phyloP scores from a whole-genome alignment of 768 basidiomycete species.

The Leccinum fibrillosum region DNA sequence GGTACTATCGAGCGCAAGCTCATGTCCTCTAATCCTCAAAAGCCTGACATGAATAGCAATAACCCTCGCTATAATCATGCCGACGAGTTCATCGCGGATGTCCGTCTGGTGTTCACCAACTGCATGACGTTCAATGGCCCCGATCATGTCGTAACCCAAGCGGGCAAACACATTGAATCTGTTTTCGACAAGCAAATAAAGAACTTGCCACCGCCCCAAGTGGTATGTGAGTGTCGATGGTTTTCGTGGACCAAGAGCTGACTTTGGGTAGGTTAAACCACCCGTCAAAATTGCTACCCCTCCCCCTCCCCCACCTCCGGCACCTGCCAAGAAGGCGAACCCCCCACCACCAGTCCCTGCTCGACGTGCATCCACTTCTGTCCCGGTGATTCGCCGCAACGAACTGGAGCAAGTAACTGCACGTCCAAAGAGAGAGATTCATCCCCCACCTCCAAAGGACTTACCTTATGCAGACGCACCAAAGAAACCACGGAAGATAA shows the following conservation, averaged over 20 bases:
- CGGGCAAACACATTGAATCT: constrained; percentile 79
- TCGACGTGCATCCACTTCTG: constrained; percentile 75
- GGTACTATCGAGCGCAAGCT: constrained; percentile 90
- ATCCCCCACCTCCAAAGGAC: constrained; percentile 92
- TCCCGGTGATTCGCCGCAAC: constrained; percentile 80
- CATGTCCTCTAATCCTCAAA: constrained; percentile 69
- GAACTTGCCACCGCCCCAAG: constrained; percentile 72
- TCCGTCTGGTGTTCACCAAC: constrained; percentile 87
- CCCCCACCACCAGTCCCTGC: constrained; percentile 40
- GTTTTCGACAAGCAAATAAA: constrained; percentile 87
- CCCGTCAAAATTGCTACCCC: constrained; percentile 40
- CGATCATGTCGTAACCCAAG: constrained; percentile 73
- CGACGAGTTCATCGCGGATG: constrained; percentile 81
- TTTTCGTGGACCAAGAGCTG: constrained; percentile 14
- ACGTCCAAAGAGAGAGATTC: constrained; percentile 97
- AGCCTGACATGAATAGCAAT: constrained; percentile 63
- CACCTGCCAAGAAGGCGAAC: constrained; percentile 26
- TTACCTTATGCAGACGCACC: constrained; percentile 76
- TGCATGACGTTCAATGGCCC: constrained; percentile 91
- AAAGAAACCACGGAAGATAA: constrained; percentile 63
- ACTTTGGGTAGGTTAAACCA: constrained; percentile 37
- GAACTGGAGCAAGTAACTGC: constrained; percentile 52
- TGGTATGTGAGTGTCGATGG: constrained; percentile 50
- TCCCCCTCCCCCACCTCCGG: constrained; percentile 41
- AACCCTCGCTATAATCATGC: constrained; percentile 77